phyloP scores from a whole-genome alignment of 495 filamentous ascomycete species.

The Penicillium alfredii region DNA sequence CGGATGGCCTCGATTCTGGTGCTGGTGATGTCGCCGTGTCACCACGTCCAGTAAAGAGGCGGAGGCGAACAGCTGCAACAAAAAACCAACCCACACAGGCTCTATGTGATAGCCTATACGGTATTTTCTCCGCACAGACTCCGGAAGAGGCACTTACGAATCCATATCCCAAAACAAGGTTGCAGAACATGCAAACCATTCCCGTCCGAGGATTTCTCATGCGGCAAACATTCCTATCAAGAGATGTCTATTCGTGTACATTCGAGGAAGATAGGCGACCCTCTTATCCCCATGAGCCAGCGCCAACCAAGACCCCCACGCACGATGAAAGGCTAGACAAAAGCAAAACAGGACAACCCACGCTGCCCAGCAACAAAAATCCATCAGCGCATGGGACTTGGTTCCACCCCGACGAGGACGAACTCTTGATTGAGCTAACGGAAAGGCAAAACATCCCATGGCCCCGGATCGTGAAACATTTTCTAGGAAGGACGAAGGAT shows the following conservation, averaged over 20 bases:
- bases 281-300: too few species aligned
- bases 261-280: background rate
- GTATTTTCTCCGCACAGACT: background rate
- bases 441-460: background rate
- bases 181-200: background rate
- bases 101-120: background rate
- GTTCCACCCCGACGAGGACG: background rate
- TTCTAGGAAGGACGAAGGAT: background rate
- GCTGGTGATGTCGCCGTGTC: background rate
- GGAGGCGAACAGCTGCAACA: background rate
- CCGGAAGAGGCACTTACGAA: too few species aligned
- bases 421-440: background rate
- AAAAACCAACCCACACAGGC: background rate
- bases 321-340: background rate
- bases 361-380: background rate
- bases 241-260: background rate
- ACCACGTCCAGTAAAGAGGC: background rate
- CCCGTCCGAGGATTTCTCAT: background rate
- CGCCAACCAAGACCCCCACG: too few species aligned
- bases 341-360: background rate
- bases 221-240: background rate
- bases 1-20: background rate
- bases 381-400: background rate
- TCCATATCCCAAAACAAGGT: background rate
- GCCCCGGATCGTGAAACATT: background rate